phyloP scores from a whole-genome alignment of 1,139 yeast species.

The Hemisphaericaspora lyxosophila region DNA sequence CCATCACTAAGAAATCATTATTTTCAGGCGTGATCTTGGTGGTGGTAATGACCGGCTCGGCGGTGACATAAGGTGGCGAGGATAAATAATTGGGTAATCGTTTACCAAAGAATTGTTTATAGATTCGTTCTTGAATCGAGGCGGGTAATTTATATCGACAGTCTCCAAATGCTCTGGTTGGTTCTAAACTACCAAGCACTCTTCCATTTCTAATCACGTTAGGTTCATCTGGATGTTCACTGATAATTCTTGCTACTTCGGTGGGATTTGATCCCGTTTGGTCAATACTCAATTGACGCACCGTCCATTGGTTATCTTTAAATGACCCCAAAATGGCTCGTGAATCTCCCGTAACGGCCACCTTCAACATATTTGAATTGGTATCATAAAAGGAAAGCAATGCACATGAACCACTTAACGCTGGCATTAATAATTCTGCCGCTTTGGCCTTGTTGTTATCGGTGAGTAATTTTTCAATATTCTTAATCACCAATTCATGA shows the following conservation, averaged over 20 bases:
- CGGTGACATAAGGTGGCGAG: constrained; percentile 97
- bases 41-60: constrained; percentile 89
- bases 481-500: constrained; percentile 78
- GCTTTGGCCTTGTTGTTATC: constrained; percentile 61
- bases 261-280: constrained; percentile 92
- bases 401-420: constrained; percentile 94
- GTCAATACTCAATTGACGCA: constrained; percentile 80
- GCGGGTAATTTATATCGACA: constrained; percentile 83
- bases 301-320: constrained; percentile 78
- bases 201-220: constrained; percentile 84
- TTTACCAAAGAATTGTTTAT: constrained; percentile 80
- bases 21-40: constrained; percentile 69
- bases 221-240: constrained; percentile 91
- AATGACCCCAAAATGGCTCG: constrained; percentile 84
- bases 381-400: constrained; percentile 85
- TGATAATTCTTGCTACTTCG: constrained; percentile 78
- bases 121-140: constrained; percentile 70
- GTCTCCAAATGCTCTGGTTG: constrained; percentile 96
- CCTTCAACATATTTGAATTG: constrained; percentile 65
- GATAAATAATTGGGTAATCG: constrained; percentile 73
- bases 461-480: constrained; percentile 66
- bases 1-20: constrained; percentile 87
- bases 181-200: constrained; percentile 91
- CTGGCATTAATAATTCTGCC: constrained; percentile 82
- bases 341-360: constrained; percentile 96